Percentiles rank a stretch among this genome's conserved stretches.
These are phyloP conservation scores for Coprinellus aureogranulatus DNA, from an alignment of 768 basidiomycete species.

Conservation along the genomic window DNA sequence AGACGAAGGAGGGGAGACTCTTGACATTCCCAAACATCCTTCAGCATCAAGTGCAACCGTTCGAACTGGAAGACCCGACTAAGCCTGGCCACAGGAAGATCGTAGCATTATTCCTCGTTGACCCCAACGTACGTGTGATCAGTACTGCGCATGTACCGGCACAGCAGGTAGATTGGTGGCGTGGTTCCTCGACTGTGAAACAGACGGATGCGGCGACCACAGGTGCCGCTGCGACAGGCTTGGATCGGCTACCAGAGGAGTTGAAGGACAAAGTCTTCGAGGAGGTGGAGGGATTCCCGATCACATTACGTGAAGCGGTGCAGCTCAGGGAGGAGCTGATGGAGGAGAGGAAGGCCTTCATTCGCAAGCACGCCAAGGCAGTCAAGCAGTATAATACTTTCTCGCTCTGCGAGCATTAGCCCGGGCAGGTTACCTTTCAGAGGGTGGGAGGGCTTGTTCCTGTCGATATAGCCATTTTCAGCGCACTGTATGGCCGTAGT, in stretches of 20 bases:
- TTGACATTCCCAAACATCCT: conserved; percentile 36
- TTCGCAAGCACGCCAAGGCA: no score
- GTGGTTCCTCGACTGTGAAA: no score
- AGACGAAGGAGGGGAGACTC: conserved; percentile 26
- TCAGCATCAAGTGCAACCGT: conserved; percentile 36
- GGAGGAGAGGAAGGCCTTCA: conserved; percentile 27
- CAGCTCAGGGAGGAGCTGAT: conserved; percentile 26
- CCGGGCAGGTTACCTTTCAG: no score
- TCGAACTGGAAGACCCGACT: conserved; percentile 30
- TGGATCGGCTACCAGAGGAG: conserved; percentile 14
- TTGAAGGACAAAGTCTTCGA: conserved; percentile 20
- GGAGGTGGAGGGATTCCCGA: conserved; percentile 24
- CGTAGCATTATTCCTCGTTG: conserved; percentile 37
- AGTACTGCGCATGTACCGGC: conserved; percentile 25
- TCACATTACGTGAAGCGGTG: conserved; percentile 28
- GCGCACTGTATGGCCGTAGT: no score
- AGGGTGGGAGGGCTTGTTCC: no score
- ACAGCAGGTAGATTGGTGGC: conserved; percentile 30
- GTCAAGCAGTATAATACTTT: no score
- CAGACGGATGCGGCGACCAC: conserved; percentile 5
- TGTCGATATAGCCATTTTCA: no score
- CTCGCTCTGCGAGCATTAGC: no score
- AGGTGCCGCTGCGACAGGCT: neutral
- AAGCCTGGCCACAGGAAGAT: conserved; percentile 41
- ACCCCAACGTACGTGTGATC: conserved; percentile 24